Evolutionary conservation across 768 basidiomycete genomes (phyloP), one percentile per base, ranked within the genome.

Genomic region (Pisolithus tinctorius): DNA sequence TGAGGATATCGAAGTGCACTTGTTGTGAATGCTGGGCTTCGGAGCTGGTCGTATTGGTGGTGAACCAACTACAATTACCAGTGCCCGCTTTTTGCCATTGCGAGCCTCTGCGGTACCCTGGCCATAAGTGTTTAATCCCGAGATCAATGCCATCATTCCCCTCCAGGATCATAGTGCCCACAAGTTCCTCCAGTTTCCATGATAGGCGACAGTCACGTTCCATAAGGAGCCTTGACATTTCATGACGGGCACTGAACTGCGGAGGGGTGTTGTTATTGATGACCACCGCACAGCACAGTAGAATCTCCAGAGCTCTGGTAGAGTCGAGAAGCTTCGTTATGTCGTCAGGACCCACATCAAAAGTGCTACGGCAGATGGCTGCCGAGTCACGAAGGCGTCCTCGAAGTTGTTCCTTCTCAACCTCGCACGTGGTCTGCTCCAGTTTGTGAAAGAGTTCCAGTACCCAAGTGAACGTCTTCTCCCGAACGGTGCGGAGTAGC

Each of bases 1-100:
- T 56, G 3, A 78, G 53, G 1, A 79, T 31, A 49, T 80, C 70
- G 17, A 74, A 60, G 45, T 70, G 65, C 6, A 78, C 62, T 17
- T n/a, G 44, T 43, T 70, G 70, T 17, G 58, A 52, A 31, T 37
- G 48, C 29, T 58, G 51, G 13, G 39, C 52, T 1, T 31, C 16
- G 4, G 46, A 44, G 1, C 49, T 8, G 6, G 50, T 42, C 0
- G 74, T 68, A 16, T 23, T 43, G 16, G 60, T 64, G 7, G 40
- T 50, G 11, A 71, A 7, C 70, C 72, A 72, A 13, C 60, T 63
- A 5, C 62, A 52, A 39, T 58, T 61, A 2, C 67, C 60, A 20
- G 10, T 3, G 3, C 25, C 42, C 16, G 61, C 20, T 13, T 27
- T 43, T 0, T n/a, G 27, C 72, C 71, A 73, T 4, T 27, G 46